A percentile compares a stretch with the other conserved stretches of the same genome.
Evolutionary conservation across 345 rosid species (phyloP).

Genomic region (Physaria fendleri): DNA sequence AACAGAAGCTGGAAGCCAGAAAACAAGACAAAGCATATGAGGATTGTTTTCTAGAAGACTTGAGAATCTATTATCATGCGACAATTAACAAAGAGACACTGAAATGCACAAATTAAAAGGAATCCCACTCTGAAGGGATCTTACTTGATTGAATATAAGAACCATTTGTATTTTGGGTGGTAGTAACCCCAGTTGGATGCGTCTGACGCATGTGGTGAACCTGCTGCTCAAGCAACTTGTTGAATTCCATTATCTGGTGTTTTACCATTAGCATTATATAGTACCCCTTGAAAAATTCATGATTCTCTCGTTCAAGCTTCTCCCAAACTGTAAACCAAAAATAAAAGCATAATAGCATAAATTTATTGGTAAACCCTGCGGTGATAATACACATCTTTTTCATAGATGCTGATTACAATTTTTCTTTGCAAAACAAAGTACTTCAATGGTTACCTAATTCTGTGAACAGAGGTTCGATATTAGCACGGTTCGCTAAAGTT

Average conservation of each 20-base stretch:
- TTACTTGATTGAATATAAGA: conserved; percentile 70
- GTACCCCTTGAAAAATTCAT: conserved; percentile 87
- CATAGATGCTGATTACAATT: no score
- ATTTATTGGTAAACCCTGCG: no score
- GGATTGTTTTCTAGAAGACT: background rate
- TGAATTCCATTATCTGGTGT: conserved; percentile 87
- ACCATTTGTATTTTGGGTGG: conserved; percentile 69
- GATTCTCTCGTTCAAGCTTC: conserved; percentile 98
- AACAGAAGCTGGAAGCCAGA: background rate
- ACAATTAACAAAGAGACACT: background rate
- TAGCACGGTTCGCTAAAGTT: no score
- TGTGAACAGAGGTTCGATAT: no score
- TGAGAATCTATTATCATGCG: background rate
- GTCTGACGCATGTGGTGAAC: conserved; percentile 75
- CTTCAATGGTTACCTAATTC: no score
- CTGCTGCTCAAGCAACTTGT: conserved; percentile 92
- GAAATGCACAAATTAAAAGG: background rate
- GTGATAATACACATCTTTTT: no score
- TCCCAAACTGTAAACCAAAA: conserved; percentile 75
- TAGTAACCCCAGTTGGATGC: conserved; percentile 47
- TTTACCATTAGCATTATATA: conserved; percentile 83
- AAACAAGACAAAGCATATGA: background rate
- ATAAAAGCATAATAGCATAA: background rate
- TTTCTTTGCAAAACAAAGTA: no score
- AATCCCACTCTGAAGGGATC: conserved; percentile 16